Percentiles rank a stretch among this genome's conserved stretches.
Conservation (phyloP, 1,139 yeast genomes). For the Blastobotrys malaysiensis region DNA sequence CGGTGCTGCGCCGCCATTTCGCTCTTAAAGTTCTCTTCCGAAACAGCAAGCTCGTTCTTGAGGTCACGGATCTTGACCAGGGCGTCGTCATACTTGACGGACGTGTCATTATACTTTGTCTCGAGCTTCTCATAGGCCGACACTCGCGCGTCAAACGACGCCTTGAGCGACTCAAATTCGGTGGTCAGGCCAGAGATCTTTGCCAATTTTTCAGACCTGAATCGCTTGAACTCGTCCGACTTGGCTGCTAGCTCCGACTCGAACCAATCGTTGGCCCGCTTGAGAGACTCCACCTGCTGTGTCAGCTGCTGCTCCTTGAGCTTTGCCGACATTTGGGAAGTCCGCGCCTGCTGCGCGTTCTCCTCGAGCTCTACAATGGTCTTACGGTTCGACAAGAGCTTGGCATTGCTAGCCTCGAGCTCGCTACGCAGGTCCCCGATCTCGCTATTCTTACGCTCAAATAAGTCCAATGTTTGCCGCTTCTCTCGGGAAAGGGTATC, state of each 20-base stretch:
- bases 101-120: constrained; percentile 35
- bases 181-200: constrained; percentile 31
- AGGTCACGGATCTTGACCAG: constrained; percentile 42
- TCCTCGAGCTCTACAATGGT: constrained; percentile 38
- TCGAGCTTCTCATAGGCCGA: constrained; percentile 27
- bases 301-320: constrained; percentile 36
- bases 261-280: constrained; percentile 37
- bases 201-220: constrained; percentile 35
- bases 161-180: constrained; percentile 34
- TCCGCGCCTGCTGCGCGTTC: constrained; percentile 32
- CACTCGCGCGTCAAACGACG: constrained; percentile 33
- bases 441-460: constrained; percentile 46
- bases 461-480: constrained; percentile 36
- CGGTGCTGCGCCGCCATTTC: constrained; percentile 65
- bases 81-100: constrained; percentile 37
- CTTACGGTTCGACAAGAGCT: constrained; percentile 44
- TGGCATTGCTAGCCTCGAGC: constrained; percentile 44
- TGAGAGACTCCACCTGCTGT: constrained; percentile 37
- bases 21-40: constrained; percentile 51
- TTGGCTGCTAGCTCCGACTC: constrained; percentile 35
- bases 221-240: constrained; percentile 34
- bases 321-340: constrained; percentile 34
- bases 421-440: constrained; percentile 47
- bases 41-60: constrained; percentile 43
- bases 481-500: constrained; percentile 34